Conservation (phyloP, 371 early-diverging fungal genomes). For the Mucor indicus region DNA sequence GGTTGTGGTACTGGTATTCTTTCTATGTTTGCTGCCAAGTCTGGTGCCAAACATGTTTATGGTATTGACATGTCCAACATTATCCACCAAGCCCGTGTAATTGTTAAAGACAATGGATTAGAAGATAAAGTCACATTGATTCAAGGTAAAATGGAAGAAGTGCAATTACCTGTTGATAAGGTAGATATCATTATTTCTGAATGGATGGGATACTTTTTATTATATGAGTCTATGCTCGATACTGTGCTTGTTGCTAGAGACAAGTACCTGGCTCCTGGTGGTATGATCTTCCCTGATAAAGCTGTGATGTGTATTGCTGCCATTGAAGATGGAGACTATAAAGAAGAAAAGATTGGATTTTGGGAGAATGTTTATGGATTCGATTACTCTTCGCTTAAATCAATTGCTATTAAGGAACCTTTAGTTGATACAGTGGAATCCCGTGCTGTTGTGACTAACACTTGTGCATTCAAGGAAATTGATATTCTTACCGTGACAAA, state of each 20-base stretch:
- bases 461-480: conserved; percentile 77
- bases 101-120: conserved; percentile 87
- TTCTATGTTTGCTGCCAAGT: conserved; percentile 97
- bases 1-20: conserved; percentile 98
- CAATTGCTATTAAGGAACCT: conserved; percentile 85
- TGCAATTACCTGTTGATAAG: conserved; percentile 83
- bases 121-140: conserved; percentile 82
- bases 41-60: conserved; percentile 90
- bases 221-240: conserved; percentile 98
- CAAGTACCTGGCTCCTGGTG: conserved; percentile 80
- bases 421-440: conserved; percentile 89
- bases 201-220: conserved; percentile 99
- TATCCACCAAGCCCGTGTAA: conserved; percentile 87
- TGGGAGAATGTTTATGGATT: conserved; percentile 95
- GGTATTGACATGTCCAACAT: conserved; percentile 97
- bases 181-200: conserved; percentile 97
- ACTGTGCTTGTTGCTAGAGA: conserved; percentile 95
- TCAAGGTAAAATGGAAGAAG: conserved; percentile 96
- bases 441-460: conserved; percentile 72
- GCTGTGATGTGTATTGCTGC: conserved; percentile 90
- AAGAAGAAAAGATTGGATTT: conserved; percentile 90
- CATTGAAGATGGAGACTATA: conserved; percentile 93
- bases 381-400: conserved; percentile 87
- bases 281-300: conserved; percentile 90
- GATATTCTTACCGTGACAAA: conserved; percentile 80